Evolutionary conservation across 371 early-diverging fungal species (phyloP).

Genomic region (Saksenaea vasiformis): DNA sequence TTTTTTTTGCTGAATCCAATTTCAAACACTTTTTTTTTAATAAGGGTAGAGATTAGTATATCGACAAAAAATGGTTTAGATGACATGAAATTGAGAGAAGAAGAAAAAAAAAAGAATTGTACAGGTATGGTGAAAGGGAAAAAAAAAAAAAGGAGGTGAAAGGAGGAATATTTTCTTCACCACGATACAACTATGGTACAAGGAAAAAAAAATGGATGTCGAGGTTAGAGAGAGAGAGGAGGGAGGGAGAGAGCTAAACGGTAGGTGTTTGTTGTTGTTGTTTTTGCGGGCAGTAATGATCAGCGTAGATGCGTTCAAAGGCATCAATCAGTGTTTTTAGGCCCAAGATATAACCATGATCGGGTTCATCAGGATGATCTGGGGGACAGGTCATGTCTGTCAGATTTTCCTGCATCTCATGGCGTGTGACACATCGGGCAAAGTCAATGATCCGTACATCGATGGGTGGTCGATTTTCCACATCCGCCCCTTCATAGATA

Average conservation of each 20-base stretch:
- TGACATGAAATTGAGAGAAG: too few relatives aligned
- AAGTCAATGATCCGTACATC: conserved; percentile 93
- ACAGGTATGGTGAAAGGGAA: neutral
- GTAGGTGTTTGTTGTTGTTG: neutral
- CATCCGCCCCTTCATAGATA: conserved; percentile 32
- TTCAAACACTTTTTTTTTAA: neutral
- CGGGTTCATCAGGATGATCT: conserved; percentile 57
- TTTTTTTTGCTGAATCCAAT: too few relatives aligned
- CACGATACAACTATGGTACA: too few relatives aligned
- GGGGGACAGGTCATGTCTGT: conserved; percentile 59
- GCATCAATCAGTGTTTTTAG: conserved; percentile 60
- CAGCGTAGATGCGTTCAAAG: conserved; percentile 55
- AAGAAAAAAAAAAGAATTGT: conserved; percentile 1
- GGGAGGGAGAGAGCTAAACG: neutral
- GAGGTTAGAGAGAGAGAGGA: neutral
- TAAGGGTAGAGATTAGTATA: too few relatives aligned
- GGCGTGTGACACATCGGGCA: conserved; percentile 69
- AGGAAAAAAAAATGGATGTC: too few relatives aligned
- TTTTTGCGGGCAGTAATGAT: neutral
- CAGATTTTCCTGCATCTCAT: conserved; percentile 22
- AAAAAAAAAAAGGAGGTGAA: neutral
- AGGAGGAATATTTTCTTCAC: neutral
- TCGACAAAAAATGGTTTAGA: conserved; percentile 4
- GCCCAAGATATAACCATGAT: conserved; percentile 71
- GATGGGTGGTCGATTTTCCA: conserved; percentile 18